These are phyloP conservation scores for Boletus tylopilopsis DNA, from an alignment of 768 basidiomycete species.

Conservation along the genomic window DNA sequence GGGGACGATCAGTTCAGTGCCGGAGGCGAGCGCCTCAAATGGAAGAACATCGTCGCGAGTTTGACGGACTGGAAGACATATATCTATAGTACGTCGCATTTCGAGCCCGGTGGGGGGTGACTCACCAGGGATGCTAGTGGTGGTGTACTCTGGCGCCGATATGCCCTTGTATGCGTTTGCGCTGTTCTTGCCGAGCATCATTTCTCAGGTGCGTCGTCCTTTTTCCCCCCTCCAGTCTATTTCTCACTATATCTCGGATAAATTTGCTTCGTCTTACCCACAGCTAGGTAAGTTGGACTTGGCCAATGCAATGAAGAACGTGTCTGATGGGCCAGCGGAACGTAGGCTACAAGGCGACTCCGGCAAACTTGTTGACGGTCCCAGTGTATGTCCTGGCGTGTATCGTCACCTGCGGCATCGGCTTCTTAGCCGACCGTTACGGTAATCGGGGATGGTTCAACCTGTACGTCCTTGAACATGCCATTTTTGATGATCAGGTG, in stretches of 20 bases:
- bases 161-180: constrained; percentile 76
- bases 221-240: not conserved
- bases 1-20: constrained; percentile 69
- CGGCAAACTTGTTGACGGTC: constrained; percentile 73
- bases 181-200: constrained; percentile 76
- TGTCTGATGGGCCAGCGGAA: not conserved
- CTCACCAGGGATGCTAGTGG: constrained; percentile 38
- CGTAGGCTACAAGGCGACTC: constrained; percentile 63
- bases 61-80: constrained; percentile 75
- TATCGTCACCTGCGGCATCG: constrained; percentile 59
- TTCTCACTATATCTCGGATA: not conserved
- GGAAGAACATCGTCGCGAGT: constrained; percentile 57
- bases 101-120: not conserved
- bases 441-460: constrained; percentile 62
- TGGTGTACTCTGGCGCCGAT: constrained; percentile 53
- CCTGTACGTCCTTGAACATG: constrained; percentile 40
- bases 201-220: constrained; percentile 49
- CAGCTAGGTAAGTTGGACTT: constrained; percentile 37
- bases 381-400: constrained; percentile 74
- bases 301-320: not conserved
- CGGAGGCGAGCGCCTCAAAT: constrained; percentile 57
- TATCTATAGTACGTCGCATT: constrained; percentile 28
- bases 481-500: not conserved
- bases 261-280: not conserved
- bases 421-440: constrained; percentile 58